Percentiles rank a stretch among this genome's conserved stretches.
phyloP scores from a whole-genome alignment of 2,329 filamentous ascomycete species.

The Talaromyces sp. region DNA sequence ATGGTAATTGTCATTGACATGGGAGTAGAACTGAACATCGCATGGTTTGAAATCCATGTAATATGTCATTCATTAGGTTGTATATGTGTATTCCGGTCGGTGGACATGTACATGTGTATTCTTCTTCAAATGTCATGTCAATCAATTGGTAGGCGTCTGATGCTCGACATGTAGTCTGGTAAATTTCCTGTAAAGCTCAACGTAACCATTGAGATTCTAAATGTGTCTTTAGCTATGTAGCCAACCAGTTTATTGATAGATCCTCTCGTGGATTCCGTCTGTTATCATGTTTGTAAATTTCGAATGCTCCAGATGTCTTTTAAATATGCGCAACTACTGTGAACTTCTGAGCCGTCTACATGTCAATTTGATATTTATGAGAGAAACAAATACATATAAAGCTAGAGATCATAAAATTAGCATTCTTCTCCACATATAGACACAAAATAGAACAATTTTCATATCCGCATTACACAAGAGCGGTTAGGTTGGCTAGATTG shows the following conservation, averaged over 20 bases:
- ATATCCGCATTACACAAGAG: not conserved
- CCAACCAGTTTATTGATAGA: too few species aligned
- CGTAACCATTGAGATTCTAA: too few species aligned
- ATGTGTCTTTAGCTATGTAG: too few species aligned
- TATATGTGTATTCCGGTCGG: not conserved
- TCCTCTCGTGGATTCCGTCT: too few species aligned
- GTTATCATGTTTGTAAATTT: too few species aligned
- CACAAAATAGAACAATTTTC: not conserved
- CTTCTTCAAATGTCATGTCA: not conserved
- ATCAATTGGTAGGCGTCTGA: not conserved
- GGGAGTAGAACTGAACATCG: not conserved
- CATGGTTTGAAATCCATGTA: not conserved
- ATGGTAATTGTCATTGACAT: not conserved
- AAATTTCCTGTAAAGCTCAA: too few species aligned
- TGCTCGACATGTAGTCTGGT: not conserved
- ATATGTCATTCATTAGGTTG: not conserved
- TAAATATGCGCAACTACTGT: too few species aligned
- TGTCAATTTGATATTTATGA: too few species aligned
- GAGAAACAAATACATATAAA: too few species aligned
- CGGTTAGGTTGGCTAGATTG: not conserved
- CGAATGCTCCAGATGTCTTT: too few species aligned
- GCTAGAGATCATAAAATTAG: too few species aligned
- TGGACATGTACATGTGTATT: not conserved
- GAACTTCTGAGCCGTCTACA: too few species aligned
- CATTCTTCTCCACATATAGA: not conserved